These are phyloP conservation scores for Dictyostelium firmibasis DNA, from an alignment of 78 protist genomes.

Conservation along the genomic window DNA sequence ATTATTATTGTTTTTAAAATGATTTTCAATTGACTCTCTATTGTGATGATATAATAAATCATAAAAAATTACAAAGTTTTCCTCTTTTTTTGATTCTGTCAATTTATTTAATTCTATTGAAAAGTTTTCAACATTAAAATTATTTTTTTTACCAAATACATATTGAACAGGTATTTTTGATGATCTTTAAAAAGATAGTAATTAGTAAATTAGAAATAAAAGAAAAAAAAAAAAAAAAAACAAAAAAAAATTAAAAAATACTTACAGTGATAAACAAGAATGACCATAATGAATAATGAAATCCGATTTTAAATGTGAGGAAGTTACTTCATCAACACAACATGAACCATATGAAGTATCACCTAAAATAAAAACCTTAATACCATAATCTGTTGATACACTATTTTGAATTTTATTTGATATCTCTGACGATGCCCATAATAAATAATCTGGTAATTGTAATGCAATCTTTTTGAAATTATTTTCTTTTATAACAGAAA, in stretches of 20 bases:
- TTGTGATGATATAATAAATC: constrained; percentile 14
- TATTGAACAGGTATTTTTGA: constrained; percentile 73
- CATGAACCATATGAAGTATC: constrained; percentile 79
- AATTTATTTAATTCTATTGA: background rate
- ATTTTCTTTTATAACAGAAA: constrained; percentile 18
- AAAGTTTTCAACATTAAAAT: background rate
- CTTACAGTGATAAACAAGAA: constrained; percentile 77
- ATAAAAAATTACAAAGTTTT: constrained; percentile 30
- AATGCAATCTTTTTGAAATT: constrained; percentile 44
- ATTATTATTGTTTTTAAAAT: background rate
- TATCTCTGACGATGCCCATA: constrained; percentile 46
- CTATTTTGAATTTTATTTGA: background rate
- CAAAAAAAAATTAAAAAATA: background rate
- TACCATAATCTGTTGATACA: background rate
- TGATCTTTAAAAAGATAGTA: constrained; percentile 10
- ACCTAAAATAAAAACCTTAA: constrained; percentile 55
- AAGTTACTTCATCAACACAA: constrained; percentile 76
- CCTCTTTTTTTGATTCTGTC: background rate
- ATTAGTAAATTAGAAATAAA: background rate
- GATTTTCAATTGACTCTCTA: background rate
- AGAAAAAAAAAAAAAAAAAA: background rate
- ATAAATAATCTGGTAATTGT: constrained; percentile 61
- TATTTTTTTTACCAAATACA: constrained; percentile 66
- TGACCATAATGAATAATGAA: constrained; percentile 78
- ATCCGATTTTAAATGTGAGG: constrained; percentile 53